A percentile compares a stretch with the other conserved stretches of the same genome.
Conservation (phyloP, 148 eudicot genomes). For the Cornus kousa region DNA sequence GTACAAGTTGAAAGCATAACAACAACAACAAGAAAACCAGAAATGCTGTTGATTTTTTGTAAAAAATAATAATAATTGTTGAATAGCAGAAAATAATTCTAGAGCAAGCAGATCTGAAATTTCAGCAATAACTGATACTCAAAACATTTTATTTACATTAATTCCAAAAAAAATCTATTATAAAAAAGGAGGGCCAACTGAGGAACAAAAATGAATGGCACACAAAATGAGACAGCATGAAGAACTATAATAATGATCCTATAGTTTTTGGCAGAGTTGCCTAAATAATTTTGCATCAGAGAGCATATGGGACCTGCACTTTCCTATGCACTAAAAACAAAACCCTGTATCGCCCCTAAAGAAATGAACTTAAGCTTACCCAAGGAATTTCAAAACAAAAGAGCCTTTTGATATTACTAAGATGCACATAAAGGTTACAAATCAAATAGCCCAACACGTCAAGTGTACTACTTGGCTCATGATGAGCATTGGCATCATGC, state of each 20-base stretch:
- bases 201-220: no score
- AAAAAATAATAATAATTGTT: background rate
- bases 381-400: no score
- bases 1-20: conserved; percentile 23
- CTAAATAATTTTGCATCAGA: conserved; percentile 26
- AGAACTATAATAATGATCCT: background rate
- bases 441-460: no score
- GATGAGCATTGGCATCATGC: no score
- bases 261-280: background rate
- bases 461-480: no score
- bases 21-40: background rate
- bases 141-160: background rate
- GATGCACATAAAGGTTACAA: no score
- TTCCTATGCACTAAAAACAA: background rate
- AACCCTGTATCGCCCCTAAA: no score
- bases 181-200: background rate
- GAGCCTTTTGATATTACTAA: no score
- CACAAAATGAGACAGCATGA: no score
- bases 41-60: background rate
- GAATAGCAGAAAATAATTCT: background rate
- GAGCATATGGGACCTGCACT: background rate
- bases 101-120: background rate
- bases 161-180: background rate
- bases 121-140: background rate
- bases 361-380: no score